A percentile compares a stretch with the other conserved stretches of the same genome.
phyloP scores from a whole-genome alignment of 2,329 filamentous ascomycete genomes.

The Albifimbria verrucaria region DNA sequence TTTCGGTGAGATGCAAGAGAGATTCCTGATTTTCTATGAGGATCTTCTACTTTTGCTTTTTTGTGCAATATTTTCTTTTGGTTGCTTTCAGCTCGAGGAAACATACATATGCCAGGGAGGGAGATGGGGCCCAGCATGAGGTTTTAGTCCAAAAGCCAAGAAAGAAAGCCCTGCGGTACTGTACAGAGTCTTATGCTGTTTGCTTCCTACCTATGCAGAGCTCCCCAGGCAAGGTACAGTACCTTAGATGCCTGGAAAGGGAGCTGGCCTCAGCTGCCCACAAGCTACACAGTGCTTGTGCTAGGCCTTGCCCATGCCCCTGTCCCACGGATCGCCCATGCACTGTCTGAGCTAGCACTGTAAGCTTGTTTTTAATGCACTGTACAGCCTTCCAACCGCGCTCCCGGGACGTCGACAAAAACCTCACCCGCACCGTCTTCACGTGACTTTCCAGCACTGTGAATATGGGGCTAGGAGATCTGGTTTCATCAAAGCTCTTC shows the following conservation, averaged over 20 bases:
- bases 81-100: background rate
- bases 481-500: constrained; percentile 4
- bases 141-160: no score
- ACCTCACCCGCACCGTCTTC: no score
- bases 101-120: background rate
- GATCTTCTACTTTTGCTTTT: background rate
- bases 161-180: no score
- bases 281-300: background rate
- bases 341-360: background rate
- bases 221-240: no score
- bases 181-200: no score
- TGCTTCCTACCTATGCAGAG: no score
- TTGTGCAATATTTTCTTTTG: background rate
- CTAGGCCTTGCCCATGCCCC: background rate
- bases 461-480: background rate
- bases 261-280: no score
- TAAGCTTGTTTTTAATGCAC: background rate
- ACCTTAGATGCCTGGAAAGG: no score
- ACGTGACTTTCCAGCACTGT: background rate
- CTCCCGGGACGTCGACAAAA: background rate
- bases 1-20: no score
- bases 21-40: no score
- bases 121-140: background rate
- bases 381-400: background rate
- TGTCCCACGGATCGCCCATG: background rate